Conservation (phyloP, 169 alveolate genomes). For the Cryptosporidium parvum region DNA sequence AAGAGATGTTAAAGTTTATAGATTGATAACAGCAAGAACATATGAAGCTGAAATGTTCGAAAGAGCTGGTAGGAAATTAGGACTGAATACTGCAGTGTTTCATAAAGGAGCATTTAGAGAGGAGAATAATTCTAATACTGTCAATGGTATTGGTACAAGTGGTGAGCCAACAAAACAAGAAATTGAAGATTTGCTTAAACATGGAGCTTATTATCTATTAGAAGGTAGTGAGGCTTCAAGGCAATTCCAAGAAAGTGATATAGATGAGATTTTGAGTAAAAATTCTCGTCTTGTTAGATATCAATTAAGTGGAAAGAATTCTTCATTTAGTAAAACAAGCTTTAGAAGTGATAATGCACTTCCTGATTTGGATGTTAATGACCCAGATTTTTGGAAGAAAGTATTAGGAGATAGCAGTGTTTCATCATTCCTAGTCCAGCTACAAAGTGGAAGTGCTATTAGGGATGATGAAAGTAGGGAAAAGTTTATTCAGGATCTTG, state of each 20-base stretch:
- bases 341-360: constrained; percentile 85
- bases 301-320: constrained; percentile 83
- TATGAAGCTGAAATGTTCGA: constrained; percentile 94
- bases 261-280: constrained; percentile 86
- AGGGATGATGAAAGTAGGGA: constrained; percentile 75
- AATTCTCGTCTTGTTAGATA: constrained; percentile 84
- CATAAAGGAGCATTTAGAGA: constrained; percentile 87
- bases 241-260: constrained; percentile 84
- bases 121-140: constrained; percentile 43
- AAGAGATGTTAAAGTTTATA: constrained; percentile 90
- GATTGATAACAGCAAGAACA: constrained; percentile 92
- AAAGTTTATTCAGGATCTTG: constrained; percentile 63
- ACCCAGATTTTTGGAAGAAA: constrained; percentile 89
- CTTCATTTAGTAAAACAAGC: constrained; percentile 83
- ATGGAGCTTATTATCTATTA: constrained; percentile 90
- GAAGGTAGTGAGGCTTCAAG: constrained; percentile 85
- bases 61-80: constrained; percentile 91
- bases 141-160: constrained; percentile 73
- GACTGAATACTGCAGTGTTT: constrained; percentile 92
- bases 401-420: constrained; percentile 79
- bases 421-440: constrained; percentile 63
- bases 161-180: constrained; percentile 82
- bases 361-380: constrained; percentile 84
- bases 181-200: constrained; percentile 88
- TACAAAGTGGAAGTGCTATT: constrained; percentile 73